Conservation (phyloP, 148 eudicot genomes). For the Camellia japonica region DNA sequence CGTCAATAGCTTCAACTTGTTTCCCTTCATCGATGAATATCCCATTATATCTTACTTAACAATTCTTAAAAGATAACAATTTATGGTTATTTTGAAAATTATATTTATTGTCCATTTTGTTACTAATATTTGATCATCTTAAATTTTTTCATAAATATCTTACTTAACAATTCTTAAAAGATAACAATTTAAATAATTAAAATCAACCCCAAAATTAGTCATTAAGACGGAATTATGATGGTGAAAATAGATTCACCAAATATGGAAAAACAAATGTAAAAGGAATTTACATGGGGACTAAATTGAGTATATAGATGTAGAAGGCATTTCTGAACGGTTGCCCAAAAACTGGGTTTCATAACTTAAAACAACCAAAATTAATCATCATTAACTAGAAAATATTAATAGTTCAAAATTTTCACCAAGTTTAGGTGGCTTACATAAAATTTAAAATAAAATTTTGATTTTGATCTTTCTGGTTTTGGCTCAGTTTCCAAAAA, state of each 20-base stretch:
- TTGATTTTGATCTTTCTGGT: background rate
- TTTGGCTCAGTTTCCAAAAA: background rate
- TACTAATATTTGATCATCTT: no score
- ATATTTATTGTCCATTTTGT: no score
- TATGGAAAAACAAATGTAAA: background rate
- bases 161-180: no score
- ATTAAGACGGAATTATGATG: background rate
- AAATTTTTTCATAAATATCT: no score
- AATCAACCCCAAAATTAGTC: no score
- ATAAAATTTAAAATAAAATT: background rate
- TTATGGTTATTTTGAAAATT: no score
- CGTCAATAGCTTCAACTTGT: no score
- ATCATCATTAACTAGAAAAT: background rate
- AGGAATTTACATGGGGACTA: no score
- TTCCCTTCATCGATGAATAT: no score
- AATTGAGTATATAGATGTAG: background rate
- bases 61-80: no score
- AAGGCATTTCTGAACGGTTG: slow-evolving; percentile 7
- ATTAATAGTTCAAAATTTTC: background rate
- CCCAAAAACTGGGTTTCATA: background rate
- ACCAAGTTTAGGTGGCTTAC: background rate
- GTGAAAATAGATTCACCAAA: background rate
- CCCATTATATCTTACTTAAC: no score
- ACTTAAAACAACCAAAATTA: background rate
- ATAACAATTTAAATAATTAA: no score